Base-by-base conservation (phyloP, 2,329 filamentous ascomycete genomes). In the Fusarium duplospermum region DNA sequence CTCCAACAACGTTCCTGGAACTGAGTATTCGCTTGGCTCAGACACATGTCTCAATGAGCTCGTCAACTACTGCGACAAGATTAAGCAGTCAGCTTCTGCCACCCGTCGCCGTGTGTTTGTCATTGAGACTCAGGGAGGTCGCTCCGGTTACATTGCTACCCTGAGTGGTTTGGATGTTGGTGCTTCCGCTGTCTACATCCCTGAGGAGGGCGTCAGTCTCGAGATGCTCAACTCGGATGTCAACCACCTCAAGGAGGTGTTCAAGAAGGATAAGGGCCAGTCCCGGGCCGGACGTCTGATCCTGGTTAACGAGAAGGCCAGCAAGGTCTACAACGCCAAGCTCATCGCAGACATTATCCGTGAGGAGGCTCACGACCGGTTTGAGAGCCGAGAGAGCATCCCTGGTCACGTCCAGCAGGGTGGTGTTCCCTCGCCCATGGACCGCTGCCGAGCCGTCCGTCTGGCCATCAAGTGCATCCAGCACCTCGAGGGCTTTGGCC, bases 1-100 rank as follows among this genome's bases (percentile, higher is more conserved):
- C 77, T 98, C 94, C 75, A 99, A 99, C 88, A 99, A 99, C 82
- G 96, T 99, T 6, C 96, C 96, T 0, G 96, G 96, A 42, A 98
- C 96, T 0, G 96, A 99, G 84, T 98, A 98, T 86, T 98, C 95
- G 2, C 90, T 99, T 54, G 96, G 96, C 50, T 98, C 95, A 35
- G 96, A 99, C 80, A 99, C 96, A 2, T 98, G 96, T 81, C 86
- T 99, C 72, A 99, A 99, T 85, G 95, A 97, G 64, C 88, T 99
- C 42, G 94, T 98, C 73, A 90, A 93, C 76, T 99, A 98, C 85
- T 98, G 96, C 82, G 96, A 99, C 86, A 96, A 95, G 79, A 98
- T 98, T 84, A 95, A 97, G 83, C 96, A 98, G 83, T 98, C 95
- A 2, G 96, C 96, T 0, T 98, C 95, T 2, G 95, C 96, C 2